Conservation (phyloP, 2,329 filamentous ascomycete genomes). For the Aspergillus sp. region DNA sequence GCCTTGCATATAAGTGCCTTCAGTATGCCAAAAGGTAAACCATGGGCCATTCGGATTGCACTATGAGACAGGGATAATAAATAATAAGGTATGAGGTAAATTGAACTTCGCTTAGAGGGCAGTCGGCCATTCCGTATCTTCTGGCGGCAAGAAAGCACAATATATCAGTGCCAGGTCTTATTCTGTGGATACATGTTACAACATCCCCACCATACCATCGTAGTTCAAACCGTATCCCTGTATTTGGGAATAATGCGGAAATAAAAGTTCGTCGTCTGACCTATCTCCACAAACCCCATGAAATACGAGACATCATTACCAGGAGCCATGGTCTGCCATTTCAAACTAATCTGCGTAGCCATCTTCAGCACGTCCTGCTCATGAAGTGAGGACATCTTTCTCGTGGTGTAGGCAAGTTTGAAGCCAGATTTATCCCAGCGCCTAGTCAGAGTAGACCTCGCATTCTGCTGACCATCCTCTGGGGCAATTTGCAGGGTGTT, state of each 20-base stretch:
- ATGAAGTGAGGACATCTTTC: neutral
- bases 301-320: constrained; percentile 1
- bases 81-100: no score
- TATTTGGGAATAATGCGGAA: constrained; percentile 4
- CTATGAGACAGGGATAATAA: no score
- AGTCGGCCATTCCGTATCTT: no score
- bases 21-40: no score
- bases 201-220: neutral
- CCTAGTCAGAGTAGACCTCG: neutral
- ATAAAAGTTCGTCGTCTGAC: constrained; percentile 3
- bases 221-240: neutral
- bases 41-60: no score
- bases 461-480: neutral
- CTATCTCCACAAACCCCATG: constrained; percentile 4
- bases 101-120: no score
- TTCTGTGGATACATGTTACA: no score
- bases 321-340: neutral
- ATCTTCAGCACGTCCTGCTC: neutral
- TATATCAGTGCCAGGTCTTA: no score
- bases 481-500: neutral
- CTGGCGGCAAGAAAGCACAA: no score
- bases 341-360: neutral
- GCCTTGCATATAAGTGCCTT: no score
- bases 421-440: neutral
- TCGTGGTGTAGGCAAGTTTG: neutral